Conservation (phyloP, 805 yeast species). For the Wickerhamiella qilinensis region DNA sequence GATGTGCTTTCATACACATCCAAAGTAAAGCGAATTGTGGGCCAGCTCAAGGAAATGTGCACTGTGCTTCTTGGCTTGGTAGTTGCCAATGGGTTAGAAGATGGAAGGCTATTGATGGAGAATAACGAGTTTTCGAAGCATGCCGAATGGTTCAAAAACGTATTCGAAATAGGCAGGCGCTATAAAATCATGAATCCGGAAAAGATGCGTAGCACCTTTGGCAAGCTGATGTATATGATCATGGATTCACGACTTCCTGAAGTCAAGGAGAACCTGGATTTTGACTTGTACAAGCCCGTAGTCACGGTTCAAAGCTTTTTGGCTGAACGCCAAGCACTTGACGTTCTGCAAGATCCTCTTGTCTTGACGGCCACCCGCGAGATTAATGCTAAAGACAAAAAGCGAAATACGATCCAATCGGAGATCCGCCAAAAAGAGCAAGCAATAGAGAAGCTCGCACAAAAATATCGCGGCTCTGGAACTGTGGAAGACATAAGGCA, state of each 20-base stretch:
- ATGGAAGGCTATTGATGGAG: conserved; percentile 42
- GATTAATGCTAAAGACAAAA: conserved; percentile 41
- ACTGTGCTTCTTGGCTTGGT: conserved; percentile 65
- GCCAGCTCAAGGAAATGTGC: conserved; percentile 59
- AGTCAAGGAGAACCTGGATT: conserved; percentile 53
- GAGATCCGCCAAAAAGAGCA: conserved; percentile 50
- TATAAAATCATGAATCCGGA: conserved; percentile 78
- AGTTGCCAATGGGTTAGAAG: conserved; percentile 58
- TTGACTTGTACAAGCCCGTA: conserved; percentile 58
- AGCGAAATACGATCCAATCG: conserved; percentile 36
- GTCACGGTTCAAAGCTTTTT: conserved; percentile 40
- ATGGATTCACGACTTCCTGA: conserved; percentile 72
- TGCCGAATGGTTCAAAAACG: conserved; percentile 52
- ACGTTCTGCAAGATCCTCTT: conserved; percentile 40
- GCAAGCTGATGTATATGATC: conserved; percentile 66
- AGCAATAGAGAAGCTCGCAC: conserved; percentile 47
- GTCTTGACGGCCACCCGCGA: conserved; percentile 52
- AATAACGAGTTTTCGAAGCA: conserved; percentile 53
- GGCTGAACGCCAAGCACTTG: conserved; percentile 24
- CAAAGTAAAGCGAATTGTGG: conserved; percentile 53
- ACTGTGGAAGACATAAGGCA: conserved; percentile 48
- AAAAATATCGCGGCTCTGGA: conserved; percentile 26
- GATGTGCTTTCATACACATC: conserved; percentile 54
- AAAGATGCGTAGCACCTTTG: conserved; percentile 61
- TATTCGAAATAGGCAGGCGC: conserved; percentile 66